phyloP scores from a whole-genome alignment of 495 filamentous ascomycete species.

The Neurospora cerealis region DNA sequence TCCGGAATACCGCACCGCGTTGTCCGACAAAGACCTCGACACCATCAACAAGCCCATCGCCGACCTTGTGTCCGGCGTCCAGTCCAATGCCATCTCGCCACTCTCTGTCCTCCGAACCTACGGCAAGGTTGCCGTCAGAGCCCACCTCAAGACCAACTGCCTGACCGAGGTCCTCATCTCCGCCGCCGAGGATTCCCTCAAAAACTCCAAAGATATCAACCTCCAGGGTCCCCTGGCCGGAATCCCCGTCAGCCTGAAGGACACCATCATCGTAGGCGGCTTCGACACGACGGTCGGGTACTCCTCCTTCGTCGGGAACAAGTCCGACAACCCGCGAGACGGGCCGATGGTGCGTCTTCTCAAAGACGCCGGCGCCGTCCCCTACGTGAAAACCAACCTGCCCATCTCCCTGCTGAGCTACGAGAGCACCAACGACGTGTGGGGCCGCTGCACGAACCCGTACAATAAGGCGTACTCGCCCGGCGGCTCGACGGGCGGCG shows the following conservation, averaged over 20 bases:
- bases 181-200: constrained; percentile 68
- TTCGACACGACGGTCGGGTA: constrained; percentile 86
- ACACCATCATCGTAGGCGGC: constrained; percentile 74
- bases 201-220: constrained; percentile 45
- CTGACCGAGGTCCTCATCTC: constrained; percentile 81
- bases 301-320: constrained; percentile 59
- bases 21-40: constrained; percentile 49
- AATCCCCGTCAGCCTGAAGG: constrained; percentile 83
- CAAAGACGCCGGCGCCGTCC: constrained; percentile 91
- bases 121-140: constrained; percentile 76
- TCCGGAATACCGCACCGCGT: constrained; percentile 50
- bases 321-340: constrained; percentile 41
- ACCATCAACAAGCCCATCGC: constrained; percentile 69
- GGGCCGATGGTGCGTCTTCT: constrained; percentile 66
- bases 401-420: constrained; percentile 88
- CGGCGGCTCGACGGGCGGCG: constrained; percentile 86
- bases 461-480: constrained; percentile 77
- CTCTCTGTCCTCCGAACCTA: constrained; percentile 78
- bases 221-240: constrained; percentile 78
- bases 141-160: constrained; percentile 83
- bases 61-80: constrained; percentile 67
- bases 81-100: constrained; percentile 52
- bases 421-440: constrained; percentile 85
- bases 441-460: constrained; percentile 76
- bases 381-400: constrained; percentile 93